Base-by-base conservation (phyloP, 768 basidiomycete species). In the Ramaria sp. region DNA sequence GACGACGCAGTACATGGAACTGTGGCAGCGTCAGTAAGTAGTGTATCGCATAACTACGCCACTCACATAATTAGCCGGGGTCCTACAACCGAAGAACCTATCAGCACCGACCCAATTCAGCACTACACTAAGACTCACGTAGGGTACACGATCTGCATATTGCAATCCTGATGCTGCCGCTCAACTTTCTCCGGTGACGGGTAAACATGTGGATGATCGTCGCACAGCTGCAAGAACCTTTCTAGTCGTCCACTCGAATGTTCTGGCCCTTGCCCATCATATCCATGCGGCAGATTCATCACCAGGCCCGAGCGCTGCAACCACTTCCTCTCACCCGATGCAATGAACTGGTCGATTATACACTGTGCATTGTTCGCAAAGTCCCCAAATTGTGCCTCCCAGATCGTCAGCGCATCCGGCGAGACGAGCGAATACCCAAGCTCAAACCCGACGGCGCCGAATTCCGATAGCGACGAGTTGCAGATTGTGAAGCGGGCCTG, bases 351-450 rank as follows among this genome's bases (percentile, higher is more conserved):
- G 65, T 99, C 95, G 62, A 99, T 96, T 69, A 98, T 95, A 67
- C 85, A 86, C 68, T 97, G 95, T 2, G 94, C 95, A 61, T 89
- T 94, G 73, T 98, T 97, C 32, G 87, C 93, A 66, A 97, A 98
- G 70, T 97, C 95, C 66, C 95, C 95, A 63, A 98, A 94, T 67
- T 98, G 95, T 15, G 95, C 96, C 67, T 98, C 96, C 96, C 95
- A 99, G 64, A 99, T 84, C 15, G 91, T 91, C 59, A 99, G 76
- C 25, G 82, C 75, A 64, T 91, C 83, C 18, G 95, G 96, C 13
- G 92, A 95, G 52, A 98, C 96, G 59, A 98, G 83, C 5, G 96
- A 99, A 70, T 99, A 99, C 8, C 95, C 95, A 28, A 99, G 82
- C 69, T 99, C 95, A 68, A 98, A 99, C 38, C 95, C 95, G 56